Evolutionary conservation across 1,284 basidiomycete genomes (phyloP).

Genomic region (Irpex sp.): DNA sequence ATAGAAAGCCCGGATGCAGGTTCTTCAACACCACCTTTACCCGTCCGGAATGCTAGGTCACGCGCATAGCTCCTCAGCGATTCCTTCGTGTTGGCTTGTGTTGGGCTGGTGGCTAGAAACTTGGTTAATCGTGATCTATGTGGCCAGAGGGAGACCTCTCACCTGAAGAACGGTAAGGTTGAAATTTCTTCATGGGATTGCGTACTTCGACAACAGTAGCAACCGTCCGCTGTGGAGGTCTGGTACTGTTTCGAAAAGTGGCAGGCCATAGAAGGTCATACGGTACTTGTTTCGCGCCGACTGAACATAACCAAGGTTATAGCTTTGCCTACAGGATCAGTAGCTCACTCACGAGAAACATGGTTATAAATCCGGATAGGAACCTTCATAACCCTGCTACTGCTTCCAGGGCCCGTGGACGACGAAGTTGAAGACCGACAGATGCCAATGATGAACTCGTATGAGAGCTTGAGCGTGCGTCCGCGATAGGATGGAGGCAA

Average conservation of each 20-base stretch:
- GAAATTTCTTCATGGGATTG: neutral
- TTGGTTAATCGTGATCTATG: neutral
- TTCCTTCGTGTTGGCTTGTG: neutral
- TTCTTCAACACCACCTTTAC: neutral
- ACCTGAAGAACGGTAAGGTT: neutral
- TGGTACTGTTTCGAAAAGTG: constrained; percentile 16
- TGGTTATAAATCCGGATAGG: constrained; percentile 87
- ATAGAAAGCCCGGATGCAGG: neutral
- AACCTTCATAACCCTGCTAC: constrained; percentile 82
- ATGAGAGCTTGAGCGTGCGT: constrained; percentile 80
- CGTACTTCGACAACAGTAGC: constrained; percentile 16
- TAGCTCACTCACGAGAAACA: constrained; percentile 57
- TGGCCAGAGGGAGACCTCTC: neutral
- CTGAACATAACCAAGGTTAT: constrained; percentile 29
- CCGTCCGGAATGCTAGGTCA: constrained; percentile 40
- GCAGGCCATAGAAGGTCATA: constrained; percentile 76
- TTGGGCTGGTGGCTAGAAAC: neutral
- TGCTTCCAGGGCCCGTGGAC: constrained; percentile 44
- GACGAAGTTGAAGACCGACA: constrained; percentile 56
- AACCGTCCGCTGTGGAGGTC: constrained; percentile 13
- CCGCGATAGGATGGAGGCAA: constrained; percentile 92
- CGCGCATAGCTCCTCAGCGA: constrained; percentile 35
- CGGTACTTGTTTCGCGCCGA: constrained; percentile 46
- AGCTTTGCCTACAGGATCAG: neutral
- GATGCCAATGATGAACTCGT: constrained; percentile 84